These are phyloP conservation scores for Cercospora canescens DNA, from an alignment of 2,329 filamentous ascomycete genomes.

Conservation along the genomic window DNA sequence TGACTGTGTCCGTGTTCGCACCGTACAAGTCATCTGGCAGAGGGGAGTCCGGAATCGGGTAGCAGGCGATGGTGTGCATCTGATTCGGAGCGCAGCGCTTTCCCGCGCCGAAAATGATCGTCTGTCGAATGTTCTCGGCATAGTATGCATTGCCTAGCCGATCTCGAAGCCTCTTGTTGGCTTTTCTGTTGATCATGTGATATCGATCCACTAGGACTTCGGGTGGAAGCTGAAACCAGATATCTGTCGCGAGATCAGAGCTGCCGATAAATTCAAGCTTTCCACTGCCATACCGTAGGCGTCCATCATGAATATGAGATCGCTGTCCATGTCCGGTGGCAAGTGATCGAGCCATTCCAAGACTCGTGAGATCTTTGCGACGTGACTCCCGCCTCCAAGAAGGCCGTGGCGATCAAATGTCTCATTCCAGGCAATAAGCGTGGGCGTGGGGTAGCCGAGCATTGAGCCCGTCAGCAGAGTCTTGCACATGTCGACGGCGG, in stretches of 20 bases:
- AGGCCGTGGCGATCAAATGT: slow-evolving; percentile 14
- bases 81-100: slow-evolving; percentile 53
- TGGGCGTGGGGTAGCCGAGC: slow-evolving; percentile 24
- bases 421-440: slow-evolving; percentile 26
- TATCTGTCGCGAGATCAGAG: slow-evolving; percentile 20
- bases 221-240: slow-evolving; percentile 30
- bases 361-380: slow-evolving; percentile 25
- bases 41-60: slow-evolving; percentile 52
- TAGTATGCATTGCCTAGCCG: slow-evolving; percentile 40
- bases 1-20: slow-evolving; percentile 30
- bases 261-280: not conserved
- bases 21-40: slow-evolving; percentile 51
- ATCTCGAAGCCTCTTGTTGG: slow-evolving; percentile 49
- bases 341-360: slow-evolving; percentile 21
- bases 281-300: slow-evolving; percentile 23
- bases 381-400: slow-evolving; percentile 26
- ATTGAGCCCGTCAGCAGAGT: slow-evolving; percentile 21
- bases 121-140: slow-evolving; percentile 39
- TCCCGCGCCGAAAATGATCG: slow-evolving; percentile 57
- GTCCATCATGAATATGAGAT: slow-evolving; percentile 30
- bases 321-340: slow-evolving; percentile 21
- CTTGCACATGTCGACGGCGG: slow-evolving; percentile 24
- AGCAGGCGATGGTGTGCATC: slow-evolving; percentile 50
- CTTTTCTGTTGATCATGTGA: slow-evolving; percentile 24
- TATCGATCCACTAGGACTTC: slow-evolving; percentile 29